Evolutionary conservation across 2,329 filamentous ascomycete species (phyloP).

Genomic region (Penicillium griseofulvum): DNA sequence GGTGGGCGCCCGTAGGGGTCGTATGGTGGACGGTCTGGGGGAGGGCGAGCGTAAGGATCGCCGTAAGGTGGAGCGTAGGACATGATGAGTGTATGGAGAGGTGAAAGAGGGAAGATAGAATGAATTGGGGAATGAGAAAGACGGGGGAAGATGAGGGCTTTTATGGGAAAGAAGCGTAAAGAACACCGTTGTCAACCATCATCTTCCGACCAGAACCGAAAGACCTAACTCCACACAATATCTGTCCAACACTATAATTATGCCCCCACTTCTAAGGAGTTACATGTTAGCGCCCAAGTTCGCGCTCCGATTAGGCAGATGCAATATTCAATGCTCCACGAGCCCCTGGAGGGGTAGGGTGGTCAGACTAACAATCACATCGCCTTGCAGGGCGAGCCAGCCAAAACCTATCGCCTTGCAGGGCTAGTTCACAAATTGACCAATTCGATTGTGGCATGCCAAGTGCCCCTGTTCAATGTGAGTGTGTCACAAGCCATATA

Average conservation of each 20-base stretch:
- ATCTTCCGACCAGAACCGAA: slow-evolving; percentile 14
- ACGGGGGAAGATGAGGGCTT: slow-evolving; percentile 2
- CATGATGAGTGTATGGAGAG: slow-evolving; percentile 12
- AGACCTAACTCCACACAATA: slow-evolving; percentile 5
- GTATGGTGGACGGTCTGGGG: slow-evolving; percentile 11
- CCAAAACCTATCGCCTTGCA: not conserved
- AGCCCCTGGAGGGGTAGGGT: not conserved
- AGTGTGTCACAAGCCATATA: slow-evolving; percentile 1
- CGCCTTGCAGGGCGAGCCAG: slow-evolving; percentile 5
- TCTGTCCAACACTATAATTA: not conserved
- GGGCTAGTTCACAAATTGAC: not conserved
- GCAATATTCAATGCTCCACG: slow-evolving; percentile 7
- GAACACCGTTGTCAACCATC: slow-evolving; percentile 6
- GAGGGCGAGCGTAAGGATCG: slow-evolving; percentile 24
- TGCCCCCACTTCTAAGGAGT: slow-evolving; percentile 8
- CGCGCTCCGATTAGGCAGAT: slow-evolving; percentile 13
- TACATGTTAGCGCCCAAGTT: slow-evolving; percentile 11
- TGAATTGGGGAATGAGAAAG: not conserved
- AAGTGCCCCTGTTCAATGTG: not conserved
- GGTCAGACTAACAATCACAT: slow-evolving; percentile 5
- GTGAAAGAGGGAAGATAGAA: not conserved
- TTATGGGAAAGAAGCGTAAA: slow-evolving; percentile 10
- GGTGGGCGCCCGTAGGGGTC: slow-evolving; percentile 16
- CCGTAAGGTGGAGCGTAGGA: slow-evolving; percentile 20
- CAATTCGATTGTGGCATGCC: not conserved